Evolutionary conservation across 495 filamentous ascomycete genomes (phyloP), one percentile per base, ranked within the genome.

Genomic region (Clavariopsis aquatica): DNA sequence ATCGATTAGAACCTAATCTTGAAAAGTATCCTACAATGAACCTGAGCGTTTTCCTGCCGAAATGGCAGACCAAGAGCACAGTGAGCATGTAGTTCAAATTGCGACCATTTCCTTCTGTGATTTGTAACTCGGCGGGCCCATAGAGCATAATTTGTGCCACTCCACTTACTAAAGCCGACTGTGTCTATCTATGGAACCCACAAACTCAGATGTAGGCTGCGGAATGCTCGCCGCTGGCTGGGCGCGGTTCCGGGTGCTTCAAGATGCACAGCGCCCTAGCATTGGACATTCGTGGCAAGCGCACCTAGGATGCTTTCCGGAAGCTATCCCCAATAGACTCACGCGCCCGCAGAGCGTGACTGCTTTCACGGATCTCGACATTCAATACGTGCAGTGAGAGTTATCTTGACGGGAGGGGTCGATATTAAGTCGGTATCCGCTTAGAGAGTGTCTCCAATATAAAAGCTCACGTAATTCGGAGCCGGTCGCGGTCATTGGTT

Each of bases 361-460:
- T 20, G 28, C 19, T 60, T 23, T 12, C 13, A 29, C 26, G 54
- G 22, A 36, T 23, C 20, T 46, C 57, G 17, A 51, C 41, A 9
- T 15, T 8, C 17, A 28, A 23, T n/a, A 1, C 38, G 8, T n/a
- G 55, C 2, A n/a, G 49, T 34, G 49, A 51, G 58, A 45, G 24
- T n/a, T 23, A 47, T 38, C 49, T 28, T 15, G 15, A 52, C 26
- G 20, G 38, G 52, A 51, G 61, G 61, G 52, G 61, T 57, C 51
- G 52, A 64, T 57, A 64, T 64, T 64, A 64, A 64, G 43, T 36
- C 52, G 52, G 51, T 57, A 43, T 51, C 20, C 52, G 22, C 22
- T 7, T 28, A 51, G 22, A 20, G 24, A 2, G 24, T 5, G 45
- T 45, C 45, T 3, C 31, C 24, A 64, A 57, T 64, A 57, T 49